These are phyloP conservation scores for Teratosphaeria epicoccoides DNA, from an alignment of 2,329 filamentous ascomycete genomes.

Conservation along the genomic window DNA sequence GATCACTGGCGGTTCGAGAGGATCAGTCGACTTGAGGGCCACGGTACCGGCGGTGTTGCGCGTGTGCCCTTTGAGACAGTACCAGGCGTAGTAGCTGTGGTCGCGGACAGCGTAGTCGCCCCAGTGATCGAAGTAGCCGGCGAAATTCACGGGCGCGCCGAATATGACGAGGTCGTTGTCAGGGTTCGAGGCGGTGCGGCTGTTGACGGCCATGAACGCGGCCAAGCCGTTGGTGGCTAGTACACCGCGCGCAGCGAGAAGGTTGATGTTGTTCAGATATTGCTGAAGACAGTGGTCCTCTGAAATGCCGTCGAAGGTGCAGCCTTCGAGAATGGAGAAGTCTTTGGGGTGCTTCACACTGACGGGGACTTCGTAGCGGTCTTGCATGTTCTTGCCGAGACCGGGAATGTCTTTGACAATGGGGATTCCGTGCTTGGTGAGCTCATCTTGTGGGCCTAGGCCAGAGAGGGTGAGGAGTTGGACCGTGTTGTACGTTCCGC, in stretches of 20 bases:
- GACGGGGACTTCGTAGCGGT: slow-evolving; percentile 46
- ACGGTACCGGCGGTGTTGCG: slow-evolving; percentile 53
- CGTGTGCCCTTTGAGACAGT: slow-evolving; percentile 53
- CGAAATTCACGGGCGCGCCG: slow-evolving; percentile 46
- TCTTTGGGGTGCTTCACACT: slow-evolving; percentile 34
- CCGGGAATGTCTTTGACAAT: slow-evolving; percentile 47
- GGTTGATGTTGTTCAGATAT: slow-evolving; percentile 31
- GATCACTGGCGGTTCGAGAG: slow-evolving; percentile 53
- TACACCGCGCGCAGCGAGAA: slow-evolving; percentile 29
- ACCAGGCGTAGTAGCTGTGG: slow-evolving; percentile 39
- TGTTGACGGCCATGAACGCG: slow-evolving; percentile 34
- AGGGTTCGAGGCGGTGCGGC: slow-evolving; percentile 30
- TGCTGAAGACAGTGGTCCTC: slow-evolving; percentile 33
- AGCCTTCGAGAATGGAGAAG: slow-evolving; percentile 28
- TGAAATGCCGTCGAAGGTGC: slow-evolving; percentile 25
- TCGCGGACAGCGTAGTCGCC: slow-evolving; percentile 35
- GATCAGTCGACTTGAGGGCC: slow-evolving; percentile 48
- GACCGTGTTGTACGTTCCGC: slow-evolving; percentile 50
- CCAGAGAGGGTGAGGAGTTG: slow-evolving; percentile 55
- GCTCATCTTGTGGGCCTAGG: slow-evolving; percentile 46
- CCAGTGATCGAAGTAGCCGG: slow-evolving; percentile 46
- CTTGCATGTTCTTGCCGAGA: slow-evolving; percentile 54
- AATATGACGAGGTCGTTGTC: slow-evolving; percentile 45
- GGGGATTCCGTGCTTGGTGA: slow-evolving; percentile 43
- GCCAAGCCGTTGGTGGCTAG: slow-evolving; percentile 45